Conservation (phyloP, 2,329 filamentous ascomycete genomes). For the Colletotrichum coccodes region DNA sequence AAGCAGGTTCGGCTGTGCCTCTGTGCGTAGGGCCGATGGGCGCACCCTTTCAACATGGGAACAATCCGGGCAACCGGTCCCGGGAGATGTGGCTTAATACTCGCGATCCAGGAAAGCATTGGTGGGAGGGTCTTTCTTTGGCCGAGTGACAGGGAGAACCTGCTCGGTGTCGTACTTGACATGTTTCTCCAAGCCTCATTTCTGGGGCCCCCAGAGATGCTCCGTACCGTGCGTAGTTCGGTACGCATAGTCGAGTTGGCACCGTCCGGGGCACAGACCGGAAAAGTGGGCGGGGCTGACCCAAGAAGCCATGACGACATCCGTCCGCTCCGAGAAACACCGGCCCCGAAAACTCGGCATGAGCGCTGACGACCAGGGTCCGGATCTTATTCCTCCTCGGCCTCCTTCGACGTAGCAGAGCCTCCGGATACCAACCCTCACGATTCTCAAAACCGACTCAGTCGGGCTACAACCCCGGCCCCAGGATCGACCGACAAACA, state of each 20-base stretch:
- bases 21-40: neutral
- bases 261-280: neutral
- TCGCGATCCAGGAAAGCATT: no score
- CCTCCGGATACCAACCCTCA: no score
- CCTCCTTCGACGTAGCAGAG: neutral
- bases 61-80: no score
- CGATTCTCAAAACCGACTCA: neutral
- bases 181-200: neutral
- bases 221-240: neutral
- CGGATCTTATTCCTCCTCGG: neutral
- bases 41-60: no score
- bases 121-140: no score
- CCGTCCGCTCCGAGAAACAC: constrained; percentile 28
- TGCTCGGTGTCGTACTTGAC: neutral
- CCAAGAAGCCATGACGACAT: constrained; percentile 20
- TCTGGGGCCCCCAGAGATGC: neutral
- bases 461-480: neutral
- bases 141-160: no score
- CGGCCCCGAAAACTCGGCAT: constrained; percentile 29
- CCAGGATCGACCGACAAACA: no score
- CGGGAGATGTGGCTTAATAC: no score
- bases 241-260: neutral
- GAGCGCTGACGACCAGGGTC: constrained; percentile 5
- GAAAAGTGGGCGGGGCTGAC: neutral
- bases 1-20: neutral